Evolutionary conservation across 129 eudicot species (phyloP).

Genomic region (Apium graveolens): DNA sequence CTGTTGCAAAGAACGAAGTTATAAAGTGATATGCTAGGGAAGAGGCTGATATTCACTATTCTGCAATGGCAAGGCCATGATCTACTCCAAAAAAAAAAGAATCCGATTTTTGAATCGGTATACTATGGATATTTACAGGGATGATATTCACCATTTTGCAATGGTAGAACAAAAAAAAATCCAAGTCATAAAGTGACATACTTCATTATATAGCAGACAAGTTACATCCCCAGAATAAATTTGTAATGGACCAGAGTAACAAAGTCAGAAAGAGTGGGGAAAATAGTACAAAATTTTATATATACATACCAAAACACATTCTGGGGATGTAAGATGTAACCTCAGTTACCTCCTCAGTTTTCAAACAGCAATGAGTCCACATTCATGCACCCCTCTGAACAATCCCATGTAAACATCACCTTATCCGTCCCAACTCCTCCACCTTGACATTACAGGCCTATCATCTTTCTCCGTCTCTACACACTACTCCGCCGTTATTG

Average conservation of each 20-base stretch:
- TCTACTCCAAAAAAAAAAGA: too few species aligned
- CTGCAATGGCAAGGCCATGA: not conserved
- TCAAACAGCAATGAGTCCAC: slow-evolving; percentile 21
- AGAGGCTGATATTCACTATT: too few species aligned
- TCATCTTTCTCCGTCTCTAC: slow-evolving; percentile 83
- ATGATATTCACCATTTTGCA: not conserved
- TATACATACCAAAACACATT: not conserved
- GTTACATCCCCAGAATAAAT: slow-evolving; percentile 1
- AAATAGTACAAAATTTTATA: not conserved
- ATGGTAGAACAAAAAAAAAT: not conserved
- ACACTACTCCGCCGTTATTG: slow-evolving; percentile 74
- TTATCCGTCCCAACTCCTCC: slow-evolving; percentile 67
- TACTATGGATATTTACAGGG: not conserved
- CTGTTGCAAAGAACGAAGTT: too few species aligned
- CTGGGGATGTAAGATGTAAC: not conserved
- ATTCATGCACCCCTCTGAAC: slow-evolving; percentile 39
- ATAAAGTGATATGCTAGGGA: too few species aligned
- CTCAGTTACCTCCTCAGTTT: not conserved
- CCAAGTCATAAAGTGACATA: not conserved
- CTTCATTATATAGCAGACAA: slow-evolving; percentile 6
- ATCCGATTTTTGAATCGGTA: too few species aligned
- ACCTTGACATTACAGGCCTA: slow-evolving; percentile 66
- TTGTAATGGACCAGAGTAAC: not conserved
- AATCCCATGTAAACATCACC: slow-evolving; percentile 40
- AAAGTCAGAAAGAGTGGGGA: slow-evolving; percentile 2